A percentile compares a stretch with the other conserved stretches of the same genome.
phyloP scores from a whole-genome alignment of 345 rosid genomes.

The Rhodamnia rubescens region DNA sequence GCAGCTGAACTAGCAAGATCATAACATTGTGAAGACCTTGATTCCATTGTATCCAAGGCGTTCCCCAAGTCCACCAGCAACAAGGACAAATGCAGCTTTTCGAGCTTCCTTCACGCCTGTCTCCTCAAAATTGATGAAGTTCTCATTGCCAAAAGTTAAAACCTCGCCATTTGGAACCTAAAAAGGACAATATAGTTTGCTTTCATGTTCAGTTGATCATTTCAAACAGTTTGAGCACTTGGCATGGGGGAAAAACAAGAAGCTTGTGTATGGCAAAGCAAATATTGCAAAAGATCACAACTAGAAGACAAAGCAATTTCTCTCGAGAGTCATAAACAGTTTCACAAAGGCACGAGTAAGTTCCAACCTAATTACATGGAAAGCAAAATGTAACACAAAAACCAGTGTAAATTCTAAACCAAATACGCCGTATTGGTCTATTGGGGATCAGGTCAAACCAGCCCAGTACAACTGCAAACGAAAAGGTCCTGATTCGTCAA shows the following conservation, averaged over 20 bases:
- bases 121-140: conserved; percentile 64
- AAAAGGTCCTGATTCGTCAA: not conserved
- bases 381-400: not conserved
- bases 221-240: not conserved
- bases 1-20: not conserved
- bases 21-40: conserved; percentile 38
- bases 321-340: not conserved
- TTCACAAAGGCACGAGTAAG: not conserved
- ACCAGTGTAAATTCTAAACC: not conserved
- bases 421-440: not conserved
- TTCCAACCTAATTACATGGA: not conserved
- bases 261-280: not conserved
- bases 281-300: not conserved
- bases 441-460: not conserved
- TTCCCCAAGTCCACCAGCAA: conserved; percentile 98
- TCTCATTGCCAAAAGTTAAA: conserved; percentile 53
- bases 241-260: not conserved
- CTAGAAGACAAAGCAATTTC: not conserved
- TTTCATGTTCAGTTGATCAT: not conserved
- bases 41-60: conserved; percentile 98
- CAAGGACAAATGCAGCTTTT: conserved; percentile 88
- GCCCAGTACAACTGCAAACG: not conserved
- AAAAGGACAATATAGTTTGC: not conserved
- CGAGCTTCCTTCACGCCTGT: conserved; percentile 67
- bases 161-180: conserved; percentile 88